Evolutionary conservation across 495 filamentous ascomycete species (phyloP), one percentile per base, ranked within the genome.

Genomic region (Talaromyces wortmannii): DNA sequence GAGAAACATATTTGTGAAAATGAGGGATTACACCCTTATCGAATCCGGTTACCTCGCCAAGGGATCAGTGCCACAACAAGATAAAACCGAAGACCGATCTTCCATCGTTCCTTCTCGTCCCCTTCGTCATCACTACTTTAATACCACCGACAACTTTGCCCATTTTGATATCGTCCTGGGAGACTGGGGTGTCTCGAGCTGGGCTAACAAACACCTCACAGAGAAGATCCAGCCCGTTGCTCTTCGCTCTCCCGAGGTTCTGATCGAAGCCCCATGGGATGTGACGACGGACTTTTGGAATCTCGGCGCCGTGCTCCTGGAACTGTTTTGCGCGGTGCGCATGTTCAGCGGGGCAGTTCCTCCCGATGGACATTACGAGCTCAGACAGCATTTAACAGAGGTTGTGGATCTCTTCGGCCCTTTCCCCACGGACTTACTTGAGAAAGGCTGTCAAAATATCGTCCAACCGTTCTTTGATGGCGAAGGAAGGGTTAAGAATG

Each of bases 341-440:
- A 50, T 59, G 48, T 59, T 55, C 23, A 52, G 33, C 31, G 57
- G 48, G 42, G 5, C 42, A 33, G 48, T 59, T 23, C 60, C 2
- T 74, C 69, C 59, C 78, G 67, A 56, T 78, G 79, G 64, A 78
- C 75, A 52, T 76, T 63, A 51, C 30, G 31, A n/a, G 13, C 10
- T 51, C 30, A 29, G 10, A 51, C 10, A 30, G n/a, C 48, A 51
- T 30, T 17, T 48, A 12, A 2, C 11, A 13, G 15, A 48, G 17
- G 17, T 51, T n/a, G 48, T 31, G 48, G 48, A 23, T 30, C 30
- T 51, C 13, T 51, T 51, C 15, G 48, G 48, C 4, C 13, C 23
- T 29, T 51, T 51, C 31, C 48, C 48, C 16, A 7, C 7, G 13
- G 6, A 29, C 10, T 32, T 51, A 4, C 48, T 51, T n/a, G 17